Evolutionary conservation across 176 grass and related monocot species (phyloP).

Genomic region (Musa troglodytarum): DNA sequence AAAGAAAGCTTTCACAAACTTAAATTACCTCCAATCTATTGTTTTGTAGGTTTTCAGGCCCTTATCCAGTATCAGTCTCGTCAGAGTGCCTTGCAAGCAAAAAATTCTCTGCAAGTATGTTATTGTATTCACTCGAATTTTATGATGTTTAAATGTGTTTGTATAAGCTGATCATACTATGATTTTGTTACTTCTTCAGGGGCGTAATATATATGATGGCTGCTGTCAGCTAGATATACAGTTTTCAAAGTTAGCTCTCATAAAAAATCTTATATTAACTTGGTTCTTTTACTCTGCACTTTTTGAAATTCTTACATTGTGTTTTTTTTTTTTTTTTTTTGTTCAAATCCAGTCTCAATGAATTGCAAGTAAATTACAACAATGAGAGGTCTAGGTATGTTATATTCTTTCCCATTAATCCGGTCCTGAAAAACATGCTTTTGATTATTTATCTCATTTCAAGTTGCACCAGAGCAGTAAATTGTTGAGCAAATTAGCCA

Average conservation of each 20-base stretch:
- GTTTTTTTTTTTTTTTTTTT: slow-evolving; percentile 20
- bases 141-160: neutral
- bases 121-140: slow-evolving; percentile 18
- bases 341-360: slow-evolving; percentile 62
- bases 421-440: neutral
- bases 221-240: slow-evolving; percentile 99
- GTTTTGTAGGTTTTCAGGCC: slow-evolving; percentile 81
- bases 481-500: neutral
- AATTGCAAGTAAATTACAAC: slow-evolving; percentile 99
- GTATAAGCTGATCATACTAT: slow-evolving; percentile 1
- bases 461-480: neutral
- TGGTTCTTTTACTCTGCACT: neutral
- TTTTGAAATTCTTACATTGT: slow-evolving; percentile 11
- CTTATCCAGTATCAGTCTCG: slow-evolving; percentile 78
- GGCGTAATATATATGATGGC: slow-evolving; percentile 99
- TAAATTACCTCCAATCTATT: slow-evolving; percentile 4
- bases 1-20: slow-evolving; percentile 4
- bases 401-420: neutral
- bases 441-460: neutral
- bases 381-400: slow-evolving; percentile 88
- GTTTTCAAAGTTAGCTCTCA: slow-evolving; percentile 78
- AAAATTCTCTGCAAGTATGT: slow-evolving; percentile 75
- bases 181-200: slow-evolving; percentile 38
- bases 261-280: slow-evolving; percentile 4
- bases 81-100: slow-evolving; percentile 77